Conservation (phyloP, 257 asterid species). For the Voacanga thouarsii region DNA sequence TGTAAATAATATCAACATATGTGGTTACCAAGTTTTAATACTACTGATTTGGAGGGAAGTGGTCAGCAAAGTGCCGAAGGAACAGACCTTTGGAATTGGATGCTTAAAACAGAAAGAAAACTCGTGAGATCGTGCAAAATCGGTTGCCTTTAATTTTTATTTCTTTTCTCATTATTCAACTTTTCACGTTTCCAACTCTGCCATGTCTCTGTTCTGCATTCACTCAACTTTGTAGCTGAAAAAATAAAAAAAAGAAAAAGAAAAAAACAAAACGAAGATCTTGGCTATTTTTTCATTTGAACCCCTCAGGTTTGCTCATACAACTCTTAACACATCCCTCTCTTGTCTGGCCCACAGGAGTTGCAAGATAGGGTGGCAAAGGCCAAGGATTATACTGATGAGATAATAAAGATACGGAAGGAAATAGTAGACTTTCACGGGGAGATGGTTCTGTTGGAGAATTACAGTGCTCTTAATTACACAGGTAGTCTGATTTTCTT, state of each 20-base stretch:
- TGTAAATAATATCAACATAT: background rate
- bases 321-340: background rate
- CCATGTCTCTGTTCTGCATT: background rate
- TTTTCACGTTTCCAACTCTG: background rate
- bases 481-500: constrained; percentile 45
- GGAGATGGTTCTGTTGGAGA: constrained; percentile 93
- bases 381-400: constrained; percentile 55
- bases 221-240: background rate
- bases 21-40: background rate
- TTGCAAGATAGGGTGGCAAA: constrained; percentile 71
- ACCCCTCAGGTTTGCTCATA: background rate
- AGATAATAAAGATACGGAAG: constrained; percentile 59
- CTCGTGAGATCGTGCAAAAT: background rate
- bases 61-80: background rate
- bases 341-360: constrained; percentile 45
- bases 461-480: constrained; percentile 89
- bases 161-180: background rate
- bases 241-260: too few relatives aligned
- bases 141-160: background rate
- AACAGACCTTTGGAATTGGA: background rate
- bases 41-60: background rate
- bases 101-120: background rate
- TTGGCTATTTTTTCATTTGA: background rate
- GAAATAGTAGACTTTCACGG: constrained; percentile 94
- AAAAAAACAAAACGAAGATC: background rate